These are phyloP conservation scores for Podospora fimiseda DNA, from an alignment of 495 filamentous ascomycete species.

Conservation along the genomic window DNA sequence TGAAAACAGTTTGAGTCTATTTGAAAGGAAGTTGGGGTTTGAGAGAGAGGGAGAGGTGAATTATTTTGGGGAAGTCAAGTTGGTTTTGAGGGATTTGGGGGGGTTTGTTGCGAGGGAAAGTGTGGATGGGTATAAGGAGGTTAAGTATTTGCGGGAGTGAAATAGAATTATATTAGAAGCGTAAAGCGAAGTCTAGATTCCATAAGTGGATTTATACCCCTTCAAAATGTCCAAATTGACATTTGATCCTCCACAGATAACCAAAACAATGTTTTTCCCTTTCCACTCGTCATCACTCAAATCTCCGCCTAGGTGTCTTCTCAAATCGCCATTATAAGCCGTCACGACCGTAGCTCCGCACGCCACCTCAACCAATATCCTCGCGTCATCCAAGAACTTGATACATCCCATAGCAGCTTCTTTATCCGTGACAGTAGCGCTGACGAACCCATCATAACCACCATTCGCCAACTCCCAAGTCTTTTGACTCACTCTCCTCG, in stretches of 20 bases:
- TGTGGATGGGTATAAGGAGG: conserved; percentile 20
- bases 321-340: conserved; percentile 58
- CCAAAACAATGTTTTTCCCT: conserved; percentile 68
- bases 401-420: conserved; percentile 74
- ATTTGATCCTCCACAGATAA: conserved; percentile 82
- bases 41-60: conserved; percentile 37
- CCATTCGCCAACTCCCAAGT: conserved; percentile 57
- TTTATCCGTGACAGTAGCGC: conserved; percentile 66
- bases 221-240: conserved; percentile 61
- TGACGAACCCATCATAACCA: conserved; percentile 45
- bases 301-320: conserved; percentile 52
- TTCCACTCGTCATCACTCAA: conserved; percentile 46
- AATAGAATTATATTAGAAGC: too few species aligned
- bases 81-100: conserved; percentile 30
- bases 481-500: conserved; percentile 61
- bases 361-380: conserved; percentile 73
- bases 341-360: conserved; percentile 74
- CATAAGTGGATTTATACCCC: conserved; percentile 56
- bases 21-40: conserved; percentile 39
- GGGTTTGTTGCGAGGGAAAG: background rate
- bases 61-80: conserved; percentile 46
- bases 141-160: conserved; percentile 16
- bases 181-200: too few species aligned
- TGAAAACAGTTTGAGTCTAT: conserved; percentile 34
- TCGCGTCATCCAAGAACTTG: conserved; percentile 73